A percentile compares a stretch with the other conserved stretches of the same genome.
These are phyloP conservation scores for Emericellopsis terricola DNA, from an alignment of 495 filamentous ascomycete genomes.

Conservation along the genomic window DNA sequence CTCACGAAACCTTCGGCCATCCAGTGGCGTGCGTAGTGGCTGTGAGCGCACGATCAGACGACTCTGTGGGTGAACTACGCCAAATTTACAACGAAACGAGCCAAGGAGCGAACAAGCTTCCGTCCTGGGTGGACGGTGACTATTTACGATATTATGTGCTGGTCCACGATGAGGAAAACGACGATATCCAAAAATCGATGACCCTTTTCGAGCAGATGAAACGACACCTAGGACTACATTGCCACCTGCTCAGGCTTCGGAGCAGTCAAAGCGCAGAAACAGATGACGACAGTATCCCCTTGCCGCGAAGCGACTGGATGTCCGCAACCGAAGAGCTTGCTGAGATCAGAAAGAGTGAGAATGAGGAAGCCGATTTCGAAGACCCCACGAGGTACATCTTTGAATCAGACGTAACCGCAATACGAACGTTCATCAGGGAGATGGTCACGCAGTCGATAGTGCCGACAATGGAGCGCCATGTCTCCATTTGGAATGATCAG, in stretches of 20 bases:
- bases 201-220: constrained; percentile 95
- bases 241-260: constrained; percentile 73
- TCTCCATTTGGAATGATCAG: constrained; percentile 92
- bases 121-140: constrained; percentile 70
- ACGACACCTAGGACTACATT: constrained; percentile 85
- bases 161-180: constrained; percentile 89
- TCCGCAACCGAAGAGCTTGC: constrained; percentile 71
- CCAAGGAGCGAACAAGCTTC: constrained; percentile 45
- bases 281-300: constrained; percentile 75
- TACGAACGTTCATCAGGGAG: constrained; percentile 76
- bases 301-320: constrained; percentile 73
- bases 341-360: constrained; percentile 41
- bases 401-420: constrained; percentile 76
- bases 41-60: constrained; percentile 68
- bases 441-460: constrained; percentile 85
- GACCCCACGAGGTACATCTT: constrained; percentile 64
- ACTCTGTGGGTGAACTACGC: constrained; percentile 68
- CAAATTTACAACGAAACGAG: constrained; percentile 64
- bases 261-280: constrained; percentile 72
- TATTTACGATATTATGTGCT: constrained; percentile 91
- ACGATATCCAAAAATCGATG: constrained; percentile 79
- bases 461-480: constrained; percentile 82
- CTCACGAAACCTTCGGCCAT: constrained; percentile 86
- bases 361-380: constrained; percentile 44
- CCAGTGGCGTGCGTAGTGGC: constrained; percentile 93